Evolutionary conservation across 2,329 filamentous ascomycete genomes (phyloP).

Genomic region (Lachnellula suecica): DNA sequence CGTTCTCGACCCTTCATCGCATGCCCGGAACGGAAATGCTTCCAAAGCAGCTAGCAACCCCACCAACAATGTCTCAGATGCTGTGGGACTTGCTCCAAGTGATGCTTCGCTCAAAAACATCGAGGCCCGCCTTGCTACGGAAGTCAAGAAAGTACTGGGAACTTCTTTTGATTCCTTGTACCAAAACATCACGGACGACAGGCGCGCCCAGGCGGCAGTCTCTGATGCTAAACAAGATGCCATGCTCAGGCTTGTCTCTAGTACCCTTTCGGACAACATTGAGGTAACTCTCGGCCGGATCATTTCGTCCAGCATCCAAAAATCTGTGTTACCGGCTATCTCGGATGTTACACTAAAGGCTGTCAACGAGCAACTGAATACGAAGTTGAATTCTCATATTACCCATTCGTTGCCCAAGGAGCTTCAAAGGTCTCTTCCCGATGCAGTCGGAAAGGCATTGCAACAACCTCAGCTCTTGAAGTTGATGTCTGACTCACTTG

Average conservation of each 20-base stretch:
- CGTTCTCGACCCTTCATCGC: constrained; percentile 31
- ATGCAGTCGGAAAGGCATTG: constrained; percentile 64
- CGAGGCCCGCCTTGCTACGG: constrained; percentile 44
- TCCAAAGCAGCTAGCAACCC: constrained; percentile 14
- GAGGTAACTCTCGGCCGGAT: constrained; percentile 48
- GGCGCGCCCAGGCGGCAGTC: constrained; percentile 60
- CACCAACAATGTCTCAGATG: constrained; percentile 11
- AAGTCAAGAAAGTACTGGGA: constrained; percentile 51
- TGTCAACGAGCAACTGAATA: constrained; percentile 69
- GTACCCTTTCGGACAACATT: constrained; percentile 68
- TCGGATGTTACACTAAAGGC: constrained; percentile 65
- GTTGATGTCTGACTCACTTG: constrained; percentile 69
- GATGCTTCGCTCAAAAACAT: constrained; percentile 47
- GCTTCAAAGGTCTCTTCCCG: constrained; percentile 68
- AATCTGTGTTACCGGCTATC: constrained; percentile 74
- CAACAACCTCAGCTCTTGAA: constrained; percentile 74
- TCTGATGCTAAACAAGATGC: constrained; percentile 67
- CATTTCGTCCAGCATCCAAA: constrained; percentile 63
- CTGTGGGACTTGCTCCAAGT: constrained; percentile 33
- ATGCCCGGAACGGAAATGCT: constrained; percentile 26
- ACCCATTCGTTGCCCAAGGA: constrained; percentile 53
- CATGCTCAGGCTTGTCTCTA: constrained; percentile 66
- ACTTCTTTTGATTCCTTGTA: constrained; percentile 62
- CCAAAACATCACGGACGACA: constrained; percentile 66
- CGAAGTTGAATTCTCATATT: constrained; percentile 49